Percentiles rank a stretch among this genome's conserved stretches.
These are phyloP conservation scores for Pugionium dolabratum DNA, from an alignment of 345 rosid species.

Conservation along the genomic window DNA sequence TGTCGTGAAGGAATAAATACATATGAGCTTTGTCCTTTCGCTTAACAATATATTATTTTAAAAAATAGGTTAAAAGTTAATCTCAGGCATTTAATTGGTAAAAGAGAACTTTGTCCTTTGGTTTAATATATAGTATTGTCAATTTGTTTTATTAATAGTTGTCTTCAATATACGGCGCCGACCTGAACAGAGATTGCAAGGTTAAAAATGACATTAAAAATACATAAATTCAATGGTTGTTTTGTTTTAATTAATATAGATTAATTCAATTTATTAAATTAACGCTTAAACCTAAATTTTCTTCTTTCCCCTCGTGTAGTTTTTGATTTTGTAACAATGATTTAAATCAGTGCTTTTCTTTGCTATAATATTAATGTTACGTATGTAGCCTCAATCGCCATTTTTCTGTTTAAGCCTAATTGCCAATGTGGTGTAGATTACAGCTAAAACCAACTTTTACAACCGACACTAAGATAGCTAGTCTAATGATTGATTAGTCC, in stretches of 20 bases:
- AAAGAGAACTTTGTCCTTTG: conserved; percentile 33
- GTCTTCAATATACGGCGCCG: conserved; percentile 37
- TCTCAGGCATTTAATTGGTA: conserved; percentile 21
- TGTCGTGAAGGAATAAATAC: conserved; percentile 17
- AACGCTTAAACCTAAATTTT: too few species aligned
- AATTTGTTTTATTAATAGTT: conserved; percentile 13
- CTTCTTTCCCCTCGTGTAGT: too few species aligned
- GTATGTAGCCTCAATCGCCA: background rate
- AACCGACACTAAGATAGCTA: background rate
- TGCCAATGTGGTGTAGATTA: conserved; percentile 15
- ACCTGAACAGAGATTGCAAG: conserved; percentile 13
- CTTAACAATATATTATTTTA: conserved; percentile 1
- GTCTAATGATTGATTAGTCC: background rate
- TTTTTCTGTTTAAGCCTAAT: too few species aligned
- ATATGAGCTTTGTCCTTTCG: conserved; percentile 25
- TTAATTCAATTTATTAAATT: background rate
- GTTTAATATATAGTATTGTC: conserved; percentile 20
- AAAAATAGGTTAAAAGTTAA: background rate
- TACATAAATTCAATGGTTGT: background rate
- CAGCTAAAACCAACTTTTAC: background rate
- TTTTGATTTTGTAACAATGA: too few species aligned
- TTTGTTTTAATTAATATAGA: background rate
- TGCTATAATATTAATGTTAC: conserved; percentile 1
- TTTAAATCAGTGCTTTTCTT: conserved; percentile 6
- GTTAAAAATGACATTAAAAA: background rate